Conservation (phyloP, 768 basidiomycete species). For the Dacryopinax spathularia region DNA sequence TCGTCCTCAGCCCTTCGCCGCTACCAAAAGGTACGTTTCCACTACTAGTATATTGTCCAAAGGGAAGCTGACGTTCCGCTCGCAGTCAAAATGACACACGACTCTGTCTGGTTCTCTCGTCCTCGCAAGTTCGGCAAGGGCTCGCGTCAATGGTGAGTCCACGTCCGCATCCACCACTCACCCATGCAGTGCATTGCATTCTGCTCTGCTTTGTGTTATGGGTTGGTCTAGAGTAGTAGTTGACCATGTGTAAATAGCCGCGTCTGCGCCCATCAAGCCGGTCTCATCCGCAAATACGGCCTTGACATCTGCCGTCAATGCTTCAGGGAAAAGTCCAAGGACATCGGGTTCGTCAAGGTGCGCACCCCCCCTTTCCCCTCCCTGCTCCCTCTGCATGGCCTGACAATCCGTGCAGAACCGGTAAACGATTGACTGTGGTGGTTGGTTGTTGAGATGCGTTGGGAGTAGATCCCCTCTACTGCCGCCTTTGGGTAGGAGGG, state of each 20-base stretch:
- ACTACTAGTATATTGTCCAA: background rate
- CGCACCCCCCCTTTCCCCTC: constrained; percentile 13
- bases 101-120: constrained; percentile 94
- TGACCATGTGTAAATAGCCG: constrained; percentile 40
- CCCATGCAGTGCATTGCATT: background rate
- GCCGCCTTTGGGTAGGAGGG: too few species aligned
- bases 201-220: too few species aligned
- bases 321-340: constrained; percentile 89
- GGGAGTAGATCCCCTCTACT: too few species aligned
- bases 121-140: constrained; percentile 93
- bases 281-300: constrained; percentile 95
- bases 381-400: background rate
- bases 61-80: background rate
- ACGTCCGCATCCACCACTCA: background rate
- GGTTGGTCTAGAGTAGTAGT: background rate
- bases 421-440: background rate
- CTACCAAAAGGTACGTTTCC: background rate
- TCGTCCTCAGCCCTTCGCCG: background rate
- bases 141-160: constrained; percentile 76
- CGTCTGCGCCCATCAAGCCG: constrained; percentile 91
- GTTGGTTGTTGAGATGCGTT: too few species aligned
- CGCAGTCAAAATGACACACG: constrained; percentile 73
- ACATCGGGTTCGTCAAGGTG: constrained; percentile 92
- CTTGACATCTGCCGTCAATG: constrained; percentile 96
- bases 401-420: background rate